Percentiles rank a stretch among this genome's conserved stretches.
Conservation (phyloP, 1,139 yeast species). For the Nakaseomyces glabratus region DNA sequence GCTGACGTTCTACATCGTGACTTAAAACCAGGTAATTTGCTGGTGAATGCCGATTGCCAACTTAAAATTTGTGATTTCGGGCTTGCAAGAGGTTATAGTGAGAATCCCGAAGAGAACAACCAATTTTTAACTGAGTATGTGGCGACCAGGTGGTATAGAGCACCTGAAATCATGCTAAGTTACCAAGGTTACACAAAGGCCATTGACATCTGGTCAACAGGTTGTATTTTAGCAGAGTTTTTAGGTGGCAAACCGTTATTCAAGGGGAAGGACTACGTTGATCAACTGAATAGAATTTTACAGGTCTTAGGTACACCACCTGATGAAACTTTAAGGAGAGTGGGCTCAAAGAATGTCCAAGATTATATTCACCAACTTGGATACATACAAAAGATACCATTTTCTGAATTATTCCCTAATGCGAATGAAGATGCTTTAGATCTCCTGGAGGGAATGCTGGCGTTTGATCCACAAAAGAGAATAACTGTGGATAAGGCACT, state of each 20-base stretch:
- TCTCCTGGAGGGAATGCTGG: slow-evolving; percentile 68
- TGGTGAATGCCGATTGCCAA: slow-evolving; percentile 95
- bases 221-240: slow-evolving; percentile 89
- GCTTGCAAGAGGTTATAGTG: slow-evolving; percentile 87
- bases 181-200: slow-evolving; percentile 92
- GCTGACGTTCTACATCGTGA: slow-evolving; percentile 95
- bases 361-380: slow-evolving; percentile 86
- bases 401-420: slow-evolving; percentile 59
- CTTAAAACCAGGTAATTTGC: slow-evolving; percentile 83
- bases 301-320: slow-evolving; percentile 85
- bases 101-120: slow-evolving; percentile 74
- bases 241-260: slow-evolving; percentile 88
- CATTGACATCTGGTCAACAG: slow-evolving; percentile 95
- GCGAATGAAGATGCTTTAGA: slow-evolving; percentile 87
- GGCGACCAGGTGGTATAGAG: slow-evolving; percentile 97
- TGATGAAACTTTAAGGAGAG: slow-evolving; percentile 70
- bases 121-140: slow-evolving; percentile 94
- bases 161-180: slow-evolving; percentile 93
- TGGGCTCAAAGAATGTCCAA: slow-evolving; percentile 86
- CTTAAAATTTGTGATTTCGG: slow-evolving; percentile 96
- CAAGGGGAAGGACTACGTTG: slow-evolving; percentile 92
- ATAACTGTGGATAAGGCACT: slow-evolving; percentile 86
- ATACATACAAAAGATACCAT: slow-evolving; percentile 73
- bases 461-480: slow-evolving; percentile 79
- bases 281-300: slow-evolving; percentile 82